Evolutionary conservation across 2,329 filamentous ascomycete genomes (phyloP).

Genomic region (Aureobasidium sp.): DNA sequence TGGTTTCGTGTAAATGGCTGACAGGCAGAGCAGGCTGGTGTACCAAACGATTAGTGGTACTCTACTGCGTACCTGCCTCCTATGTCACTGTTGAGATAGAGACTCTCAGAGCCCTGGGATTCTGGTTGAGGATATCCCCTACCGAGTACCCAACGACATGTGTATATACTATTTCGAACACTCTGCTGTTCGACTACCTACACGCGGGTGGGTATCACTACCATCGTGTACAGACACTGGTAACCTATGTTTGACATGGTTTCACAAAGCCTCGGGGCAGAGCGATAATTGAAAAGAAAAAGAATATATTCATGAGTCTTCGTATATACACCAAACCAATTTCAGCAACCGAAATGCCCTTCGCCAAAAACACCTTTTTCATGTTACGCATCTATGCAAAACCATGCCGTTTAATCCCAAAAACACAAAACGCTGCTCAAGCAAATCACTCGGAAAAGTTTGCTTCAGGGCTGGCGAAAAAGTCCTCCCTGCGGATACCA

Average conservation of each 20-base stretch:
- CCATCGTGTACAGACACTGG: not conserved
- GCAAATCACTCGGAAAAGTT: not conserved
- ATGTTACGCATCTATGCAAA: not conserved
- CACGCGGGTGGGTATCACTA: not conserved
- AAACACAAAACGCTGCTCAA: not conserved
- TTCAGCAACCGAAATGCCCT: not conserved
- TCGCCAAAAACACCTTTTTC: not conserved
- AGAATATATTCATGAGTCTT: not conserved
- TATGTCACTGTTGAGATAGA: not conserved
- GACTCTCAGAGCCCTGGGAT: not conserved
- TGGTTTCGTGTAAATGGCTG: not conserved
- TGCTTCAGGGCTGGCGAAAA: constrained; percentile 21
- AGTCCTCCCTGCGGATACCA: constrained; percentile 56
- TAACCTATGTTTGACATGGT: not conserved
- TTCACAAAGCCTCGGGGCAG: not conserved
- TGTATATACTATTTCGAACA: not conserved
- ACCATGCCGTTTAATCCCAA: not conserved
- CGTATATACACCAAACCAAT: constrained; percentile 1
- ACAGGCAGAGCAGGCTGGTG: not conserved
- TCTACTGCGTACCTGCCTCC: not conserved
- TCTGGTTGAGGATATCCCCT: too few species aligned
- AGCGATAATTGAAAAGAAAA: not conserved
- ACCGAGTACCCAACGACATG: too few species aligned
- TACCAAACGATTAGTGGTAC: too few species aligned
- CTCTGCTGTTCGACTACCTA: not conserved